Conservation (phyloP, 805 yeast species). For the Yarrowia phangngaensis region DNA sequence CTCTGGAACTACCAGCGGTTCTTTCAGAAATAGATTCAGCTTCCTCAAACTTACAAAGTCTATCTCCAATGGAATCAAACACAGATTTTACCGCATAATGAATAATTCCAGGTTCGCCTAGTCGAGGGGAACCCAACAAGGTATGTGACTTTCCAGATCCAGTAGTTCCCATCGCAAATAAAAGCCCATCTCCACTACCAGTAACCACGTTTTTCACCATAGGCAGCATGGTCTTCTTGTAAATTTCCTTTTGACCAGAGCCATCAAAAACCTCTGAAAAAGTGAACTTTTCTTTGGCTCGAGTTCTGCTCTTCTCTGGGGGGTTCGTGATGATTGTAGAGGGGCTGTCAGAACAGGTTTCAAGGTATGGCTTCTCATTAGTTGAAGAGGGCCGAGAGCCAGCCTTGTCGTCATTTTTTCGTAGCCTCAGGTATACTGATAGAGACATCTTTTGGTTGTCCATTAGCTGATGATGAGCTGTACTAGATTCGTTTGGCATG, state of each 20-base stretch:
- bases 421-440: slow-evolving; percentile 43
- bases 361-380: slow-evolving; percentile 33
- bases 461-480: slow-evolving; percentile 3
- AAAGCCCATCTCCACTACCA: slow-evolving; percentile 42
- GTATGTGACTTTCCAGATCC: slow-evolving; percentile 48
- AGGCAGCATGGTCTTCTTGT: slow-evolving; percentile 39
- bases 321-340: slow-evolving; percentile 33
- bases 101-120: slow-evolving; percentile 42
- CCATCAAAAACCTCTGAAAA: slow-evolving; percentile 41
- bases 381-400: slow-evolving; percentile 28
- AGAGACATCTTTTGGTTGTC: slow-evolving; percentile 30
- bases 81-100: slow-evolving; percentile 40
- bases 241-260: slow-evolving; percentile 41
- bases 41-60: slow-evolving; percentile 32
- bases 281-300: slow-evolving; percentile 34
- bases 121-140: slow-evolving; percentile 33
- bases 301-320: slow-evolving; percentile 32
- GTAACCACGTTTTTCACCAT: slow-evolving; percentile 37
- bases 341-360: slow-evolving; percentile 31
- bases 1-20: slow-evolving; percentile 2
- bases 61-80: slow-evolving; percentile 37
- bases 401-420: slow-evolving; percentile 30
- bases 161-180: slow-evolving; percentile 53
- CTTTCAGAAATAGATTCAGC: slow-evolving; percentile 12
- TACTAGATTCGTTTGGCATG: neutral